phyloP scores from a whole-genome alignment of 163 green algal species.

The Dunaliella salina region DNA sequence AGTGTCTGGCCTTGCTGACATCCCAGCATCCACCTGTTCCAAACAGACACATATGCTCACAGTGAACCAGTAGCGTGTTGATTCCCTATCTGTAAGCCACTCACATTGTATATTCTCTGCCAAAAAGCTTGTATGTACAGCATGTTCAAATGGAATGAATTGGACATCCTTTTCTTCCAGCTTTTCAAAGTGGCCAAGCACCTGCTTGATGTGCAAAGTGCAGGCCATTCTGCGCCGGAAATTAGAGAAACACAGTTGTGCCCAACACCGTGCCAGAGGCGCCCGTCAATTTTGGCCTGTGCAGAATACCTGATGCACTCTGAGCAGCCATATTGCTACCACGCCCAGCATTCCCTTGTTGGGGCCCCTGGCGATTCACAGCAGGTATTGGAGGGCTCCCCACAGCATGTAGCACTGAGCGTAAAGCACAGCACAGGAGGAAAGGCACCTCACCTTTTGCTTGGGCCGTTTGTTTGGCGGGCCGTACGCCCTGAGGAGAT shows the following conservation, averaged over 20 bases:
- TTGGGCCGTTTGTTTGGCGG: background rate
- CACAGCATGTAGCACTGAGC: too few species aligned
- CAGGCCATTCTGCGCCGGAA: background rate
- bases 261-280: background rate
- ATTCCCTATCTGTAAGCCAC: background rate
- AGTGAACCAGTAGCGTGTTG: background rate
- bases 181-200: background rate
- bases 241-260: background rate
- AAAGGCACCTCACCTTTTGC: too few species aligned
- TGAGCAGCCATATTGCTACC: background rate
- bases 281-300: background rate
- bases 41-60: background rate
- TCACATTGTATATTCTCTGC: background rate
- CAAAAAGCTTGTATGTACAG: too few species aligned
- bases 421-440: too few species aligned
- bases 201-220: background rate
- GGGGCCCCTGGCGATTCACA: too few species aligned
- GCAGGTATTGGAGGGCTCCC: too few species aligned
- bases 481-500: background rate
- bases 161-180: too few species aligned
- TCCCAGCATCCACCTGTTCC: background rate
- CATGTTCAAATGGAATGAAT: background rate
- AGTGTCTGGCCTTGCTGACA: background rate
- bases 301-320: background rate
- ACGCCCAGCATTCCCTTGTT: background rate